Evolutionary conservation across 2,329 filamentous ascomycete genomes (phyloP).

Genomic region (Colletotrichum euphorbiae): DNA sequence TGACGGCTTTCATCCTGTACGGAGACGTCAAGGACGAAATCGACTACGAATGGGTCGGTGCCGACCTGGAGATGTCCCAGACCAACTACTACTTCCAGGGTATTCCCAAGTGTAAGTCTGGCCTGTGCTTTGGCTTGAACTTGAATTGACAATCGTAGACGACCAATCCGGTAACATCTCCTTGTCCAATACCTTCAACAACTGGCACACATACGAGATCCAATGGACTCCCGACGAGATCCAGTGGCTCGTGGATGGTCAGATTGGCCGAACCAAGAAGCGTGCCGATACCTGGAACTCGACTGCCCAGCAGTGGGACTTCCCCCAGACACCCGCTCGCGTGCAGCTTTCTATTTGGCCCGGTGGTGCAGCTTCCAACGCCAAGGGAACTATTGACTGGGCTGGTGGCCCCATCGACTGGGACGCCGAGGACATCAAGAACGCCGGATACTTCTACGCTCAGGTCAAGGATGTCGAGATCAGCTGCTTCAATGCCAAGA

Average conservation of each 20-base stretch:
- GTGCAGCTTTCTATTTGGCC: conserved; percentile 97
- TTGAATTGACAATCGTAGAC: conserved; percentile 62
- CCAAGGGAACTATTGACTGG: conserved; percentile 88
- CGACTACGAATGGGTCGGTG: conserved; percentile 94
- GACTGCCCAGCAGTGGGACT: conserved; percentile 84
- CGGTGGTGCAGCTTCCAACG: conserved; percentile 83
- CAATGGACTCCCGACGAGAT: conserved; percentile 90
- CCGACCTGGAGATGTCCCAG: conserved; percentile 81
- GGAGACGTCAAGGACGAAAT: conserved; percentile 98
- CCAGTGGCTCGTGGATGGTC: conserved; percentile 88
- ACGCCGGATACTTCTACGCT: conserved; percentile 89
- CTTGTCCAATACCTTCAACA: conserved; percentile 75
- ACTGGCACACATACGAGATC: conserved; percentile 92
- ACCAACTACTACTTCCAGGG: conserved; percentile 99
- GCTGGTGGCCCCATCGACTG: conserved; percentile 92
- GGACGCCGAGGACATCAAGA: conserved; percentile 82
- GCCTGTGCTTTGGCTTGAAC: conserved; percentile 35
- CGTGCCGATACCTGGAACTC: conserved; percentile 87
- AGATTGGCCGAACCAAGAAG: conserved; percentile 78
- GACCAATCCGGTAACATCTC: conserved; percentile 79
- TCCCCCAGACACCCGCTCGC: conserved; percentile 90
- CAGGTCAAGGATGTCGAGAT: conserved; percentile 82
- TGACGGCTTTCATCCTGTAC: conserved; percentile 97
- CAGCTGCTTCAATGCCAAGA: conserved; percentile 80
- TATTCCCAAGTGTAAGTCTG: conserved; percentile 82